Base-by-base conservation (phyloP, 371 early-diverging fungal genomes). In the Syncephalastrum racemosum region DNA sequence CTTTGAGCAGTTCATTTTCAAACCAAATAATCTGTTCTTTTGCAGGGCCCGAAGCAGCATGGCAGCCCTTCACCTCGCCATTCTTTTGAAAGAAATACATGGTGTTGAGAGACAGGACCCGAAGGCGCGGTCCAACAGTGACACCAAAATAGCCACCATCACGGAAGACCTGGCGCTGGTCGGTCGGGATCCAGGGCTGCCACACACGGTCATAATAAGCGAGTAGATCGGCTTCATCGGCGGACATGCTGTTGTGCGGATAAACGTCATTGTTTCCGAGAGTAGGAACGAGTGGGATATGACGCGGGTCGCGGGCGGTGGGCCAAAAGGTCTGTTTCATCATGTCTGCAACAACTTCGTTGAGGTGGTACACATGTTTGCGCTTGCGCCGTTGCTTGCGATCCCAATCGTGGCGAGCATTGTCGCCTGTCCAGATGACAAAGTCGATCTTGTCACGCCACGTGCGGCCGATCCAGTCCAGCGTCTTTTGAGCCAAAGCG, bases 221-320 rank as follows among this genome's bases (percentile, higher is more conserved):
- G 4, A 76, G 62, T 10, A 73, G 23, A 15, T 62, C 67, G 12
- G 41, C 27, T 14, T 53, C 53, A 4, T 42, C 36, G 15, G 64
- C 55, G 1, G 56, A 27, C 8, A 70, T 70, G 45, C 66, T 81
- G 66, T 91, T 90, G 58, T 90, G 88, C 16, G 88, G 89, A 55
- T 80, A 84, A 2, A 89, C 79, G 64, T 93, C 93, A 68, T 93
- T 91, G 74, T 93, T 93, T 15, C 93, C 93, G 56, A 85, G 72
- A 3, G 81, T 80, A 24, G 85, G 84, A 4, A 85, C 71, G n/a
- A 85, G 71, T 6, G 85, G 85, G 44, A 82, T 76, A 10, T 40
- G 54, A 4, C 56, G 56, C 18, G 56, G 56, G 14, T 56, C 56
- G 40, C 56, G 48, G 39, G 56, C 56, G 13, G 56, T 56, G 4